These are phyloP conservation scores for Pneumocystis carinii DNA, from an alignment of 1,139 yeast species.

Conservation along the genomic window DNA sequence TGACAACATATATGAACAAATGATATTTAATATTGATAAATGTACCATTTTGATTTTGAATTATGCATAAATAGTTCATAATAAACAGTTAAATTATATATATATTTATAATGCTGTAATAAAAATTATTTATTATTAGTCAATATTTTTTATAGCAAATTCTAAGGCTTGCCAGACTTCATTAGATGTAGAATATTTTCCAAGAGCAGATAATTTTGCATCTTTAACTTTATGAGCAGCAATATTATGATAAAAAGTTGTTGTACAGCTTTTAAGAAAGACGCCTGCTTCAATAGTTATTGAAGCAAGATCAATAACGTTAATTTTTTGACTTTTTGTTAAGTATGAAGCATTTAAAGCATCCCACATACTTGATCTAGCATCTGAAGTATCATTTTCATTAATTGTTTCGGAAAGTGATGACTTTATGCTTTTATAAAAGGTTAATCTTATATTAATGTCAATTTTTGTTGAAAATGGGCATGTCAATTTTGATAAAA, in stretches of 20 bases:
- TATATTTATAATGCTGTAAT: neutral
- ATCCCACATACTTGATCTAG: neutral
- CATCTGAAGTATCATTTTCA: neutral
- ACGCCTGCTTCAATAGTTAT: neutral
- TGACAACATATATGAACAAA: no score
- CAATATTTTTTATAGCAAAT: neutral
- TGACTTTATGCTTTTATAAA: neutral
- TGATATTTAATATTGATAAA: no score
- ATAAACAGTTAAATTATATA: neutral
- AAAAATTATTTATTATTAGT: neutral
- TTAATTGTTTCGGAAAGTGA: neutral
- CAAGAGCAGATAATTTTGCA: neutral
- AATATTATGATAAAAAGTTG: neutral
- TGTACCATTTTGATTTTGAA: no score
- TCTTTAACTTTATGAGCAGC: neutral
- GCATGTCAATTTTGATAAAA: neutral
- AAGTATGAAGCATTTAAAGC: neutral
- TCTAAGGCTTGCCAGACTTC: neutral
- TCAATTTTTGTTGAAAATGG: neutral
- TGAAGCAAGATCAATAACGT: neutral
- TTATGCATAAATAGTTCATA: neutral
- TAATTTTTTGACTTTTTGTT: neutral
- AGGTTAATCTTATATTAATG: neutral
- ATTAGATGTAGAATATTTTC: neutral
- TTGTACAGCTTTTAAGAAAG: neutral